Evolutionary conservation across 129 eudicot species (phyloP).

Genomic region (Chrysanthemum lavandulifolium): DNA sequence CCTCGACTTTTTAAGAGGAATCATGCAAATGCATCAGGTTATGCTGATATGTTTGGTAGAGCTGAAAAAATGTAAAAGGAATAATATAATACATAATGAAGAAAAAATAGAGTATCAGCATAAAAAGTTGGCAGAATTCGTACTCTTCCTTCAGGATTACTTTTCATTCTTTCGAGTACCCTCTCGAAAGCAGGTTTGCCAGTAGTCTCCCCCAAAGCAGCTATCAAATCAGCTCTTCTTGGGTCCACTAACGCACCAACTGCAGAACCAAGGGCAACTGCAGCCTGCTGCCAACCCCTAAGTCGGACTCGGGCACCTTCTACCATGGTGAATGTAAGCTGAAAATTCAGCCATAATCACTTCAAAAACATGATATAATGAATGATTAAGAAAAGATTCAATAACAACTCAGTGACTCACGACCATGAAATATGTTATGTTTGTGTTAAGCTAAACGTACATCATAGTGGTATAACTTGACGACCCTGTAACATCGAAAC

Average conservation of each 20-base stretch:
- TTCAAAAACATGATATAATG: not conserved
- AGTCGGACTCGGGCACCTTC: constrained; percentile 61
- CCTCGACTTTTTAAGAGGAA: no score
- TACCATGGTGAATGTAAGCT: constrained; percentile 43
- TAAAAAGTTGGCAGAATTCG: constrained; percentile 19
- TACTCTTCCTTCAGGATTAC: constrained; percentile 80
- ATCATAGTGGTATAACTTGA: not conserved
- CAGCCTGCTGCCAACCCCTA: constrained; percentile 90
- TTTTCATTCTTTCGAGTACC: constrained; percentile 87
- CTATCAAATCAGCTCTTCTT: constrained; percentile 89
- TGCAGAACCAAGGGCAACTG: constrained; percentile 91
- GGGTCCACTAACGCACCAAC: constrained; percentile 89
- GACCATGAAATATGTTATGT: constrained; percentile 11
- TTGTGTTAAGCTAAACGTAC: not conserved
- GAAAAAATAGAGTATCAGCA: not conserved
- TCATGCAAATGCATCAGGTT: no score
- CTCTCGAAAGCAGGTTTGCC: constrained; percentile 85
- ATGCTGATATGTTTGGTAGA: no score
- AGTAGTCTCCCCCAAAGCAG: constrained; percentile 92
- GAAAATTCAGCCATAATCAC: constrained; percentile 11
- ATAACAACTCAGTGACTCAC: not conserved
- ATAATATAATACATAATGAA: not conserved
- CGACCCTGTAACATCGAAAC: no score
- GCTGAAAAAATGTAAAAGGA: no score
- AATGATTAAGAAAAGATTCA: not conserved